Base-by-base conservation (phyloP, 129 eudicot species). In the Oenanthe sinensis region DNA sequence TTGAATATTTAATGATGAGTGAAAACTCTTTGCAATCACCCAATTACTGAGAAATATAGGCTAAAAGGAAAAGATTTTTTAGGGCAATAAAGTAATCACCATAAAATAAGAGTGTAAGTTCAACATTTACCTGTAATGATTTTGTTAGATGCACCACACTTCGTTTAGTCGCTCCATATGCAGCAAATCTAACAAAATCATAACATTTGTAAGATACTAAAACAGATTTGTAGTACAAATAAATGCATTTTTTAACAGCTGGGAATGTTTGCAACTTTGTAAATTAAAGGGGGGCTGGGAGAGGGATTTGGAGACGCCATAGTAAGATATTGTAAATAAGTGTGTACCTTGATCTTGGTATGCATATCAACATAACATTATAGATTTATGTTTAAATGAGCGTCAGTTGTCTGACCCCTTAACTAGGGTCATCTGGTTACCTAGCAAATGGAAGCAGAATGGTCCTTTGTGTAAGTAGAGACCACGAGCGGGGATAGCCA, bases 61-160 rank as follows among this genome's bases (percentile, higher is more conserved):
- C 54, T 72, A 22, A 22, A 72, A 44, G 71, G 75, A 67, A 50
- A 65, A 67, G 28, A 48, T 2, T 43, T 33, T 60, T 62, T 13
- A 71, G 77, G 54, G 39, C 75, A 58, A 12, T 78, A 33, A 78
- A 42, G 77, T 49, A 76, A 50, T 20, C 24, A 60, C 39, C 39
- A 81, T 24, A 39, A 69, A 22, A 46, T 8, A 40, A 62, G 46
- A 67, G 69, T 67, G 50, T 14, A 79, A 28, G 77, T 67, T 46
- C 76, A 82, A 40, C 73, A 79, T 86, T 80, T 84, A 77, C 97
- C 96, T 95, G 98, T 79, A 95, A 82, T 67, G 98, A 95, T 74
- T 95, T 95, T 26, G 98, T 95, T 78, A 95, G 81, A 88, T 95
- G 98, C 79, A 95, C 97, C 79, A 95, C 98, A 82, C 98, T 91